These are phyloP conservation scores for Rhodotorula glutinis DNA, from an alignment of 1,284 basidiomycete species.

Conservation along the genomic window DNA sequence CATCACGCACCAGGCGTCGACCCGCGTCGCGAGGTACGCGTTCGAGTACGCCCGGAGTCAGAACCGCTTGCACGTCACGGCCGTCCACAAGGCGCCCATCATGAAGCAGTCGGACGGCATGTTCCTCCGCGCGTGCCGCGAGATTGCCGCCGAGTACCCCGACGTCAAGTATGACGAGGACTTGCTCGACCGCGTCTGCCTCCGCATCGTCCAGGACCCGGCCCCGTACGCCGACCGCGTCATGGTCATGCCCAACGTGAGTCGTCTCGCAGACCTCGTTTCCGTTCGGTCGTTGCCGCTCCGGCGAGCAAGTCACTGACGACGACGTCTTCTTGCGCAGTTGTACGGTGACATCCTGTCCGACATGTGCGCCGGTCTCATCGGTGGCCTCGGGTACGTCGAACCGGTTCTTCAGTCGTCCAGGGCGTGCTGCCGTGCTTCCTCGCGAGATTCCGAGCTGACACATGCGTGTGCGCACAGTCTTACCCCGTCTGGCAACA, in stretches of 20 bases:
- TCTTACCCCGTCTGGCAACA: conserved; percentile 93
- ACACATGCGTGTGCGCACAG: not conserved
- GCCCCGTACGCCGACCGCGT: conserved; percentile 91
- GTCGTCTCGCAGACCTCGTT: no score
- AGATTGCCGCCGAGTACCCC: conserved; percentile 95
- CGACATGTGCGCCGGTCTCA: conserved; percentile 98
- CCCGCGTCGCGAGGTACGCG: conserved; percentile 96
- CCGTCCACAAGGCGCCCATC: conserved; percentile 99
- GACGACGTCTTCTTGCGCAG: conserved; percentile 11
- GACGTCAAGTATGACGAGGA: conserved; percentile 95
- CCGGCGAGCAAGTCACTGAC: no score
- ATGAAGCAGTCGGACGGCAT: conserved; percentile 99
- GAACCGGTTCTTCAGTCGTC: conserved; percentile 51
- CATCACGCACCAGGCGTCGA: conserved; percentile 98
- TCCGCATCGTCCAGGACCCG: conserved; percentile 92
- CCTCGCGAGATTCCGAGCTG: not conserved
- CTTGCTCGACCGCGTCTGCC: conserved; percentile 91
- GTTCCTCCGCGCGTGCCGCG: conserved; percentile 85
- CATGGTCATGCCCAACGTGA: conserved; percentile 99
- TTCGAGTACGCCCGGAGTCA: conserved; percentile 93
- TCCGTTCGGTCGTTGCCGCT: no score
- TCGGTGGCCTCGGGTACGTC: conserved; percentile 74
- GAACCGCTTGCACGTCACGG: conserved; percentile 88
- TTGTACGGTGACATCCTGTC: conserved; percentile 80
- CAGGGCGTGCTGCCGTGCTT: no score